A percentile compares a stretch with the other conserved stretches of the same genome.
phyloP scores from a whole-genome alignment of 1,284 basidiomycete species.

The Tilletia caries region DNA sequence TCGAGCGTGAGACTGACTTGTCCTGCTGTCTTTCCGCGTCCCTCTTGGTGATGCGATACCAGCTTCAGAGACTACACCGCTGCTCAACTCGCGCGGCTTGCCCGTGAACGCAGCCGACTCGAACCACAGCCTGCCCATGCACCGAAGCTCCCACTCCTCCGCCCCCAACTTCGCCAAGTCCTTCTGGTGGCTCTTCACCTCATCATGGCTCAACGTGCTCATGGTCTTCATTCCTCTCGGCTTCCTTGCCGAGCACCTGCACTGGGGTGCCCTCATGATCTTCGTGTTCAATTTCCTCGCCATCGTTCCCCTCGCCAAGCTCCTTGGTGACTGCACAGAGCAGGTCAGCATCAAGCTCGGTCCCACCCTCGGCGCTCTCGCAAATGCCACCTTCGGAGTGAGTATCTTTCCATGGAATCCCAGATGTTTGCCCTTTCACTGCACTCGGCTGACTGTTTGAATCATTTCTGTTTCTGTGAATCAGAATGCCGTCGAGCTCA shows the following conservation, averaged over 20 bases:
- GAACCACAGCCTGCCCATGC: constrained; percentile 13
- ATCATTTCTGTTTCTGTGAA: constrained; percentile 17
- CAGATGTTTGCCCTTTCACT: background rate
- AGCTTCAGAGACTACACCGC: constrained; percentile 5
- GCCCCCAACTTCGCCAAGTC: constrained; percentile 31
- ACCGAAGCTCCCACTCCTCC: background rate
- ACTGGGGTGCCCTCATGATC: constrained; percentile 44
- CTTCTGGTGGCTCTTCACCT: constrained; percentile 44
- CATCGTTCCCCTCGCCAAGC: constrained; percentile 52
- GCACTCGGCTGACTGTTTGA: background rate
- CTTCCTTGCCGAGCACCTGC: constrained; percentile 36
- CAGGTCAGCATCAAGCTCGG: constrained; percentile 46
- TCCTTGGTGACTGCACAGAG: constrained; percentile 51
- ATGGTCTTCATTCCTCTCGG: constrained; percentile 52
- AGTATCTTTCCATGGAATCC: background rate
- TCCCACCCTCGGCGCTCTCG: constrained; percentile 48
- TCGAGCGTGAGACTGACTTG: background rate
- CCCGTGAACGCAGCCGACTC: constrained; percentile 11
- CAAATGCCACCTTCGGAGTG: constrained; percentile 42
- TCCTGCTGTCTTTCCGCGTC: background rate
- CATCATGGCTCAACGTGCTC: constrained; percentile 46
- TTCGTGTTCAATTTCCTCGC: constrained; percentile 52
- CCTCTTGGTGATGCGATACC: background rate
- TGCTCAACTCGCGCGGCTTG: constrained; percentile 10
- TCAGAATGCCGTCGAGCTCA: constrained; percentile 50